Conservation (phyloP, 192 early-diverging fungal species). For the Physocladia obscura region DNA sequence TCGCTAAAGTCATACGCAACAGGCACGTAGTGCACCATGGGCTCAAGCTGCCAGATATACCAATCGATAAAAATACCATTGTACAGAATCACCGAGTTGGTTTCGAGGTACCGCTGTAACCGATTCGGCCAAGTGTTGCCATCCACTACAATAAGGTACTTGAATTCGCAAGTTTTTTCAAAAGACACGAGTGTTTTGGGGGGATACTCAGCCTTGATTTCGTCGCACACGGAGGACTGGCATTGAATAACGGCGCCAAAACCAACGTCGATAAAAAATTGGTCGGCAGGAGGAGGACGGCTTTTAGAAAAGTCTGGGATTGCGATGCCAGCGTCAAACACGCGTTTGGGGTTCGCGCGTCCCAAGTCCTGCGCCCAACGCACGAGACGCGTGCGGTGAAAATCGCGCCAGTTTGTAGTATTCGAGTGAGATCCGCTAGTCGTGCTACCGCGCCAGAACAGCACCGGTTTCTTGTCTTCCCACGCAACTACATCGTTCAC, state of each 20-base stretch:
- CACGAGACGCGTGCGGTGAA: neutral
- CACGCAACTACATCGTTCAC: neutral
- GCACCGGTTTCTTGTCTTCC: constrained; percentile 6
- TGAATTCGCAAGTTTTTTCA: constrained; percentile 14
- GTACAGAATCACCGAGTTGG: constrained; percentile 11
- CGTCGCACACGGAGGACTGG: neutral
- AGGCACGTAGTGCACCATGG: constrained; percentile 25
- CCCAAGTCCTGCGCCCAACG: neutral
- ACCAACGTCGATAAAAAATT: neutral
- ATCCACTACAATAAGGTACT: constrained; percentile 22
- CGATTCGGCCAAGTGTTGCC: constrained; percentile 6
- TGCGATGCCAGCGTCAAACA: constrained; percentile 6
- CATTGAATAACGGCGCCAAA: neutral
- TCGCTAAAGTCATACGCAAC: constrained; percentile 18
- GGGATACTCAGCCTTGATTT: neutral
- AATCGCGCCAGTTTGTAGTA: neutral
- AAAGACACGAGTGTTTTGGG: neutral
- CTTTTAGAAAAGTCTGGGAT: no score
- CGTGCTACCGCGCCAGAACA: constrained; percentile 4
- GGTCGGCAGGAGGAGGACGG: no score
- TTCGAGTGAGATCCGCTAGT: neutral
- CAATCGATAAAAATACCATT: constrained; percentile 18
- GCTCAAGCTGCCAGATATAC: constrained; percentile 11
- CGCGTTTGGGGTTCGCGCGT: neutral
- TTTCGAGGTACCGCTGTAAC: neutral